These are phyloP conservation scores for Priceomyces carsonii DNA, from an alignment of 805 yeast genomes.

Conservation along the genomic window DNA sequence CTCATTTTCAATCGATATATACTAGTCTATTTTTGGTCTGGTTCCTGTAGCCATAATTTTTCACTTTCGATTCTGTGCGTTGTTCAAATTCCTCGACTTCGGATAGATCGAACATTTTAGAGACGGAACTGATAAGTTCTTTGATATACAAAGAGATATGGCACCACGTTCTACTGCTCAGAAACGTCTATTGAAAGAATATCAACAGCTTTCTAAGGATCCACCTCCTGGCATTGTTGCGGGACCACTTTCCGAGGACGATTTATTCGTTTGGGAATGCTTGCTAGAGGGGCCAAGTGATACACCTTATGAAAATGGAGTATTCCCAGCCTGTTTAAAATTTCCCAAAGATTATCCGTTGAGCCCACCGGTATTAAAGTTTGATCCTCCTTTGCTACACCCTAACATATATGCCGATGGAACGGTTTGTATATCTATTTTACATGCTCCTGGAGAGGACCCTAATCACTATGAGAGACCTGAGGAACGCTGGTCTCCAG, in stretches of 20 bases:
- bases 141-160: conserved; percentile 13
- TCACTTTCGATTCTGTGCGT: conserved; percentile 6
- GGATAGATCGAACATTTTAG: not conserved
- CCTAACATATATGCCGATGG: conserved; percentile 96
- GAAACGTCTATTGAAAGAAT: conserved; percentile 82
- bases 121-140: not conserved
- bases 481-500: conserved; percentile 97
- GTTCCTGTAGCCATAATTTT: conserved; percentile 2
- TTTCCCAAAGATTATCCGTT: conserved; percentile 84
- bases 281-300: conserved; percentile 80
- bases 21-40: not conserved
- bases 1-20: conserved; percentile 7
- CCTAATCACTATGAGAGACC: conserved; percentile 95
- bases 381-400: conserved; percentile 82
- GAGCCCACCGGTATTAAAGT: conserved; percentile 74
- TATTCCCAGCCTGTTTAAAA: conserved; percentile 71
- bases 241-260: conserved; percentile 77
- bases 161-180: conserved; percentile 65
- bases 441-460: conserved; percentile 97
- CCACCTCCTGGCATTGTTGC: conserved; percentile 96
- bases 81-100: conserved; percentile 8
- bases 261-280: conserved; percentile 82
- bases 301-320: conserved; percentile 84
- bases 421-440: conserved; percentile 90
- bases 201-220: conserved; percentile 79